Conservation (phyloP, 2,329 filamentous ascomycete species). For the Nemania diffusa region DNA sequence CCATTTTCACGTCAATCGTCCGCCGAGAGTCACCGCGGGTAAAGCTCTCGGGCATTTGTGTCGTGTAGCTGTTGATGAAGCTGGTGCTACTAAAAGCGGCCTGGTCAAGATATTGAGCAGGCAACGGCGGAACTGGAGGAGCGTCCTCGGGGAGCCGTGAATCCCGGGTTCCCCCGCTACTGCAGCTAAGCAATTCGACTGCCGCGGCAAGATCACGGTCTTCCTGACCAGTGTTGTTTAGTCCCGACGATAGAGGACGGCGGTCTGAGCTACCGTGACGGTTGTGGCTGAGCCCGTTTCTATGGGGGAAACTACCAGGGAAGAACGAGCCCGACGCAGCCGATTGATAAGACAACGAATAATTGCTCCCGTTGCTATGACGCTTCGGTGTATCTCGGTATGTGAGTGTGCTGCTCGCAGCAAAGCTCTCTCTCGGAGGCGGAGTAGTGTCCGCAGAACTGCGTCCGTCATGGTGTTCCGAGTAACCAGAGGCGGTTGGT, state of each 20-base stretch:
- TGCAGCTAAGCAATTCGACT: constrained; percentile 89
- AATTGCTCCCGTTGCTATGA: constrained; percentile 66
- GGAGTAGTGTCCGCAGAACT: constrained; percentile 95
- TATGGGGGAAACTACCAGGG: constrained; percentile 62
- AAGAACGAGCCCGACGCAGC: constrained; percentile 65
- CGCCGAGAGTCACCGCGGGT: constrained; percentile 66
- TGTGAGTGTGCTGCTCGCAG: constrained; percentile 59
- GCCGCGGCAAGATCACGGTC: constrained; percentile 90
- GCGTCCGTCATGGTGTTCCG: constrained; percentile 78
- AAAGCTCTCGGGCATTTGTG: constrained; percentile 70
- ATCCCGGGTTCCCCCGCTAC: constrained; percentile 72
- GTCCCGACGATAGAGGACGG: constrained; percentile 82
- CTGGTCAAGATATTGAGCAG: constrained; percentile 79
- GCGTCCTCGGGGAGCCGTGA: constrained; percentile 75
- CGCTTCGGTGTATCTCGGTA: constrained; percentile 65
- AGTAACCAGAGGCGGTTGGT: constrained; percentile 82
- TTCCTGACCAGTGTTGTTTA: constrained; percentile 79
- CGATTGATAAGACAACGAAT: constrained; percentile 86
- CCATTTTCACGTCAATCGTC: constrained; percentile 73
- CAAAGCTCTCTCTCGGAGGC: constrained; percentile 78
- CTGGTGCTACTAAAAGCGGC: constrained; percentile 67
- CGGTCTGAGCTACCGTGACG: constrained; percentile 80
- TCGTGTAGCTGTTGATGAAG: constrained; percentile 72
- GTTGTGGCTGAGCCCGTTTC: constrained; percentile 65
- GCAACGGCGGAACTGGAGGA: constrained; percentile 88